phyloP scores from a whole-genome alignment of 208 protist species.

The Leishmania braziliensis region DNA sequence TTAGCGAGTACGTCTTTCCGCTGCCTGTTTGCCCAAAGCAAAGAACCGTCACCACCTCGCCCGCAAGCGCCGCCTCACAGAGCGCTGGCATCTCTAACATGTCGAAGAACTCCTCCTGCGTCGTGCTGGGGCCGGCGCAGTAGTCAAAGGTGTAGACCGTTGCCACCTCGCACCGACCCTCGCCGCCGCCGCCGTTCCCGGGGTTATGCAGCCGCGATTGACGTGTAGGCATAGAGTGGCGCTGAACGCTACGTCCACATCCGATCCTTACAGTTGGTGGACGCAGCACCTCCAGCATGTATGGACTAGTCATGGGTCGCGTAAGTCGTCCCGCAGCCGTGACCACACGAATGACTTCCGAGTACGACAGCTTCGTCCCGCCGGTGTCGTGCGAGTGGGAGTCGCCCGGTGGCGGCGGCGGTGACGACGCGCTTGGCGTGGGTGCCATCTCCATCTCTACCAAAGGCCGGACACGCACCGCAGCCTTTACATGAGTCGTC shows the following conservation, averaged over 20 bases:
- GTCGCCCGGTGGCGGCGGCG: not conserved
- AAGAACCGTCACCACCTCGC: conserved; percentile 81
- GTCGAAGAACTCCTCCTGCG: conserved; percentile 62
- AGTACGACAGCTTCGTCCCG: not conserved
- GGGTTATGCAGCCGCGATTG: not conserved
- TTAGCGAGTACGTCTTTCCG: conserved; percentile 91
- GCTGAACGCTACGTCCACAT: not conserved
- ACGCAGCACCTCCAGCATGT: conserved; percentile 34
- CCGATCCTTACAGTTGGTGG: not conserved
- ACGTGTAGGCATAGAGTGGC: not conserved
- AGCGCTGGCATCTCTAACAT: conserved; percentile 44
- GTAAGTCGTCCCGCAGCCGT: conserved; percentile 24
- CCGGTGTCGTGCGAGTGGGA: not conserved
- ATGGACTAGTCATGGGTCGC: conserved; percentile 10
- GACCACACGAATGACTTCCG: conserved; percentile 30
- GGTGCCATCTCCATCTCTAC: conserved; percentile 11
- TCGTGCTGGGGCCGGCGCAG: conserved; percentile 53
- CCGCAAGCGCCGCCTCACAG: conserved; percentile 80
- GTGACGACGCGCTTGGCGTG: not conserved
- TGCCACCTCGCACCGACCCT: not conserved
- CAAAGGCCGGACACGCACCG: conserved; percentile 31
- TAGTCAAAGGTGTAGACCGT: conserved; percentile 65
- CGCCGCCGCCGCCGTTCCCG: not conserved
- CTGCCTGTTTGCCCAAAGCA: conserved; percentile 92
- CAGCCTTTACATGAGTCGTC: conserved; percentile 13